Percentiles rank a stretch among this genome's conserved stretches.
These are phyloP conservation scores for Colletotrichum abscissum DNA, from an alignment of 2,329 filamentous ascomycete genomes.

Conservation along the genomic window DNA sequence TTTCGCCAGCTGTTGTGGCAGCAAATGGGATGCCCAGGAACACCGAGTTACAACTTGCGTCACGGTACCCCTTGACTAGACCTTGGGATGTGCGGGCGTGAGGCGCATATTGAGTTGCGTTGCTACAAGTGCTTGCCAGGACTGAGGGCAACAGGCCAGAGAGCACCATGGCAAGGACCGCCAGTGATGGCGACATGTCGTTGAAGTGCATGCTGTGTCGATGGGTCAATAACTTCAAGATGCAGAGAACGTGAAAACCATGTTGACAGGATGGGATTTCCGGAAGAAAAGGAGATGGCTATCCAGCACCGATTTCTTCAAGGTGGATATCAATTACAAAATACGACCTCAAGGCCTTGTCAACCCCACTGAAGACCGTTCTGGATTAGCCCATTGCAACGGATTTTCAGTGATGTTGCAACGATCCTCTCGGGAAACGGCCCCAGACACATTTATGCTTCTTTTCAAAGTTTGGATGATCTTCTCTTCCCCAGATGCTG, in stretches of 20 bases:
- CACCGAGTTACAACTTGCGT: slow-evolving; percentile 46
- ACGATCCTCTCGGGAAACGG: background rate
- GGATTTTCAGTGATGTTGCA: background rate
- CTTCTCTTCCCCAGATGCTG: background rate
- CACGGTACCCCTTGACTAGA: slow-evolving; percentile 48
- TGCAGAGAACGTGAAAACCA: background rate
- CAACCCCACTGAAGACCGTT: background rate
- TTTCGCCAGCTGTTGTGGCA: slow-evolving; percentile 51
- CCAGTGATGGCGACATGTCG: slow-evolving; percentile 7
- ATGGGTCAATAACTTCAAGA: background rate
- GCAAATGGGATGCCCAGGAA: slow-evolving; percentile 53
- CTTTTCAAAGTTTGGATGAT: background rate
- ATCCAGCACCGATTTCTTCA: background rate
- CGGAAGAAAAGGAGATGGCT: background rate
- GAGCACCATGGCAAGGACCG: slow-evolving; percentile 11
- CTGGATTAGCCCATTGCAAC: background rate
- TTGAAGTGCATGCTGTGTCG: slow-evolving; percentile 22
- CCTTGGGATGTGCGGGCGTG: slow-evolving; percentile 42
- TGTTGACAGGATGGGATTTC: background rate
- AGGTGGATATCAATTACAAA: slow-evolving; percentile 1
- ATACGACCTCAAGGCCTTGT: background rate
- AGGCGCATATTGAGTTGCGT: slow-evolving; percentile 8
- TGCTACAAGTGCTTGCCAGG: slow-evolving; percentile 1
- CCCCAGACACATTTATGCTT: background rate
- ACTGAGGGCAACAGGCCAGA: slow-evolving; percentile 5